Evolutionary conservation across 108 stramenopile species (phyloP).

Genomic region (Skeletonema tropicum): DNA sequence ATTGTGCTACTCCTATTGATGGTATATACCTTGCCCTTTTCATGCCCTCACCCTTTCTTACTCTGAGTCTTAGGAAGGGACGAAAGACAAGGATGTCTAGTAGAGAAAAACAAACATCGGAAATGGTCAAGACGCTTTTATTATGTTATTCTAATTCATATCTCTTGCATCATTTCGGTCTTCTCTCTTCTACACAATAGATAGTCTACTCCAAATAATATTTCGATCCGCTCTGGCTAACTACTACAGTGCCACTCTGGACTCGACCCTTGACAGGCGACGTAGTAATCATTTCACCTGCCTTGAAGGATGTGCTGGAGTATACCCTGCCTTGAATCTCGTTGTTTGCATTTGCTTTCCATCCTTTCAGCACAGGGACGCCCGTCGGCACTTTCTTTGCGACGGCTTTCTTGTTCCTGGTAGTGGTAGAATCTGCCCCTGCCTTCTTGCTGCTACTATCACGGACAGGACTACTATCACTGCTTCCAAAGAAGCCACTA

Average conservation of each 20-base stretch:
- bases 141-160: neutral
- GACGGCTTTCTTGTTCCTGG: neutral
- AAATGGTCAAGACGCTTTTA: neutral
- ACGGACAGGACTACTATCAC: neutral
- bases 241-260: neutral
- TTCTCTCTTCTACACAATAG: neutral
- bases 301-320: neutral
- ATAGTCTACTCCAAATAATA: neutral
- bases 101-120: too few relatives aligned
- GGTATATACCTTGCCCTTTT: too few relatives aligned
- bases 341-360: neutral
- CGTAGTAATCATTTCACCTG: slow-evolving; percentile 19
- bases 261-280: slow-evolving; percentile 2
- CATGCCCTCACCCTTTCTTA: too few relatives aligned
- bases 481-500: neutral
- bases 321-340: slow-evolving; percentile 8
- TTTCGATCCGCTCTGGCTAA: neutral
- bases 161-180: neutral
- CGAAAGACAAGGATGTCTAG: too few relatives aligned
- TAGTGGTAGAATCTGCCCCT: neutral
- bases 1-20: too few relatives aligned
- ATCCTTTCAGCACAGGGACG: slow-evolving; percentile 17
- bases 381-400: slow-evolving; percentile 8
- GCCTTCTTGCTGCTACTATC: neutral
- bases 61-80: too few relatives aligned